Percentiles rank a stretch among this genome's conserved stretches.
phyloP scores from a whole-genome alignment of 2,329 filamentous ascomycete genomes.

The Claviceps maximensis region DNA sequence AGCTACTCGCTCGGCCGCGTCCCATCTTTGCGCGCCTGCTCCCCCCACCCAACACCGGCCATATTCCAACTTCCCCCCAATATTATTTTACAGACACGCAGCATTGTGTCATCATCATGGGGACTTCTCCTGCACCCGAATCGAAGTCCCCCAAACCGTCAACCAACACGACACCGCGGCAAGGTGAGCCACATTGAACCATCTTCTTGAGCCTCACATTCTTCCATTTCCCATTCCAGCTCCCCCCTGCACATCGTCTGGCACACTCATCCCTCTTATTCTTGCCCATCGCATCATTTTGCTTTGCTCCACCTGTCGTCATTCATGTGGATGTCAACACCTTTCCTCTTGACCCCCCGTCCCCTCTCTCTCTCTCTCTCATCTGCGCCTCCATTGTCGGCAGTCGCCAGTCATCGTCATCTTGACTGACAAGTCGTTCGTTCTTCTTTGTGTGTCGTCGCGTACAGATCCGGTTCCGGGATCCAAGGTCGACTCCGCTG shows the following conservation, averaged over 20 bases:
- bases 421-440: constrained; percentile 11
- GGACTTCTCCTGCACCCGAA: constrained; percentile 28
- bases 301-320: constrained; percentile 2
- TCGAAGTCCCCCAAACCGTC: constrained; percentile 36
- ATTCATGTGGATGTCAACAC: not conserved
- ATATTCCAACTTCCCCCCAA: constrained; percentile 8
- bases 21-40: constrained; percentile 17
- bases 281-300: constrained; percentile 1
- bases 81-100: constrained; percentile 26
- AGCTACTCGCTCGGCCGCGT: constrained; percentile 5
- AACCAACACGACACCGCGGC: constrained; percentile 27
- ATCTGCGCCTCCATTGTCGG: not conserved
- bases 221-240: constrained; percentile 1
- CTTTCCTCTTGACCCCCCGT: not conserved
- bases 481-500: constrained; percentile 31
- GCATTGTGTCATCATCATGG: constrained; percentile 38
- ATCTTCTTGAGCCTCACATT: constrained; percentile 5
- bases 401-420: not conserved
- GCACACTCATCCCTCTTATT: not conserved
- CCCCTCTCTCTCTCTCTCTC: not conserved
- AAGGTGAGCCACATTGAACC: constrained; percentile 26
- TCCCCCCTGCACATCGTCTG: not conserved
- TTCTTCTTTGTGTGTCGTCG: constrained; percentile 3
- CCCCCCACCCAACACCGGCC: constrained; percentile 10
- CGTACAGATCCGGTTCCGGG: constrained; percentile 28